These are phyloP conservation scores for Sporothrix mexicana DNA, from an alignment of 2,329 filamentous ascomycete species.

Conservation along the genomic window DNA sequence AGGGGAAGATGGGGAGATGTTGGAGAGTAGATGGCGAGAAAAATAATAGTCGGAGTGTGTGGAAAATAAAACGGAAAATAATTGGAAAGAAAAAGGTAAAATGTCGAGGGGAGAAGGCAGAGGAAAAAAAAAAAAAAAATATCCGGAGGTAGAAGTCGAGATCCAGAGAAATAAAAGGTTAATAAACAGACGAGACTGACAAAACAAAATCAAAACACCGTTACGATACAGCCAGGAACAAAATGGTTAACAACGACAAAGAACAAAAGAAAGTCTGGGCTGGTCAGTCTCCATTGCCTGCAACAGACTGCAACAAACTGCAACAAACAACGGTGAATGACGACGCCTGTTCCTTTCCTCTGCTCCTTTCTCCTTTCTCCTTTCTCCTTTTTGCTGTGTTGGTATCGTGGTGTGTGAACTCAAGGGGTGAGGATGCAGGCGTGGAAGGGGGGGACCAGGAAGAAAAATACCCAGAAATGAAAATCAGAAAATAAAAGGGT, in stretches of 20 bases:
- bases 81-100: not conserved
- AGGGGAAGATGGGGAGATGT: not conserved
- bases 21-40: not conserved
- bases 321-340: not conserved
- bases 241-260: not conserved
- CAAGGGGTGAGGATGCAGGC: slow-evolving; percentile 8
- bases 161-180: not conserved
- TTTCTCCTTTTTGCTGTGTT: not conserved
- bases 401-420: slow-evolving; percentile 19
- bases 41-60: not conserved
- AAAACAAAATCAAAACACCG: slow-evolving; percentile 12
- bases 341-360: not conserved
- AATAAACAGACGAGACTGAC: not conserved
- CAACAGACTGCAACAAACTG: not conserved
- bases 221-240: not conserved
- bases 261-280: not conserved
- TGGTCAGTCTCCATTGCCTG: slow-evolving; percentile 15
- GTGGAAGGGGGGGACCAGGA: not conserved
- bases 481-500: not conserved
- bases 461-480: not conserved
- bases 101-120: not conserved
- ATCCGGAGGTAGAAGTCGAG: not conserved
- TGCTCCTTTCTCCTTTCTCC: not conserved
- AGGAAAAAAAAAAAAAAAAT: not conserved
- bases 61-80: slow-evolving; percentile 8